These are phyloP conservation scores for Dovyalis caffra DNA, from an alignment of 345 rosid genomes.

Conservation along the genomic window DNA sequence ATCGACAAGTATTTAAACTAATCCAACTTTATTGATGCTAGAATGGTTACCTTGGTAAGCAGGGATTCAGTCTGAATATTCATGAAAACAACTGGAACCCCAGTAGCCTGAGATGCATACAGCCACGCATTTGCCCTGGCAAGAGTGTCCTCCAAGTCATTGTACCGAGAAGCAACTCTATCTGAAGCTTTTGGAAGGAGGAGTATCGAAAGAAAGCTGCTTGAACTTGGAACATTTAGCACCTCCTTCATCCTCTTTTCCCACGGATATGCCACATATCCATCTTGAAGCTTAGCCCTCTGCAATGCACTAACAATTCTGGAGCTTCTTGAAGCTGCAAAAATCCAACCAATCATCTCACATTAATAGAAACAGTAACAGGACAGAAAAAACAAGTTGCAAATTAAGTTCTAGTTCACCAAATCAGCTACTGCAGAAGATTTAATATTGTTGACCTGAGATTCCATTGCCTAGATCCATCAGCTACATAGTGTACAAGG, in stretches of 20 bases:
- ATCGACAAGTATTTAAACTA: background rate
- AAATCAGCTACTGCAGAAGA: background rate
- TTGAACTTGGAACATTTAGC: slow-evolving; percentile 66
- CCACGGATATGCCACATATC: slow-evolving; percentile 91
- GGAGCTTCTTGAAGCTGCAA: slow-evolving; percentile 71
- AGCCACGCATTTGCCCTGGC: slow-evolving; percentile 94
- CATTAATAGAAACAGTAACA: background rate
- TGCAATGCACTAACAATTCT: slow-evolving; percentile 75
- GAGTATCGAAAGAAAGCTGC: slow-evolving; percentile 81
- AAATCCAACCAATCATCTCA: slow-evolving; percentile 6
- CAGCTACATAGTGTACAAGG: background rate
- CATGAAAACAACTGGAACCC: slow-evolving; percentile 80
- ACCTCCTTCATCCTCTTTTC: slow-evolving; percentile 62
- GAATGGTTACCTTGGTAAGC: slow-evolving; percentile 72
- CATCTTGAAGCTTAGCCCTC: slow-evolving; percentile 81
- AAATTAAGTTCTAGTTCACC: background rate
- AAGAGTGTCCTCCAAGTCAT: slow-evolving; percentile 93
- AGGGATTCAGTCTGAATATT: slow-evolving; percentile 91
- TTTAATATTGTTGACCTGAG: background rate
- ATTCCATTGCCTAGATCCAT: background rate
- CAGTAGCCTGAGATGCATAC: slow-evolving; percentile 69
- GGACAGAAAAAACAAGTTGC: background rate
- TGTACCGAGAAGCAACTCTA: slow-evolving; percentile 67
- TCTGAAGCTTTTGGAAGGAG: slow-evolving; percentile 90
- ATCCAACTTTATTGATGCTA: background rate